Evolutionary conservation across 768 basidiomycete species (phyloP).

Genomic region (Suillus americanus): DNA sequence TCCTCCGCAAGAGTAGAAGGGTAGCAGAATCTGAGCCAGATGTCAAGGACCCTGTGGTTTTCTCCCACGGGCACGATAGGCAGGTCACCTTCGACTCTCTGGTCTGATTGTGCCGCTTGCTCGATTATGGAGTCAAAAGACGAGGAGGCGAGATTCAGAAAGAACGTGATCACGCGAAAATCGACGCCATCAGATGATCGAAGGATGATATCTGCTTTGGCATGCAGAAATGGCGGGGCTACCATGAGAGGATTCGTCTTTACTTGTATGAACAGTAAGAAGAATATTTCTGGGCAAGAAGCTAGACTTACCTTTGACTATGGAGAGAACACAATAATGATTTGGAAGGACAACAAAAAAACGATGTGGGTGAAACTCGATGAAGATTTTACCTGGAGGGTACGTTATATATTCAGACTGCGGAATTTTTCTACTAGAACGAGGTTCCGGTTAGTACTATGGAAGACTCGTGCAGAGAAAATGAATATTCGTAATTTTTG

Average conservation of each 20-base stretch:
- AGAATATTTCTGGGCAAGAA: not conserved
- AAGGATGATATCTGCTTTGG: slow-evolving; percentile 35
- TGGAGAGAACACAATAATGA: not conserved
- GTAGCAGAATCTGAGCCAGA: slow-evolving; percentile 14
- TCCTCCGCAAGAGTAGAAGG: slow-evolving; percentile 12
- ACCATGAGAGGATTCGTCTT: not conserved
- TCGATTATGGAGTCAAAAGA: slow-evolving; percentile 35
- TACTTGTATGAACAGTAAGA: not conserved
- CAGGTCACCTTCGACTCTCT: slow-evolving; percentile 5
- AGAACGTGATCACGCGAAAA: slow-evolving; percentile 36
- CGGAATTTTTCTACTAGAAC: not conserved
- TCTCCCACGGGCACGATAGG: slow-evolving; percentile 11
- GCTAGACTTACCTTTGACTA: not conserved
- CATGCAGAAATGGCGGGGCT: slow-evolving; percentile 31
- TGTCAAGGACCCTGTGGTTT: slow-evolving; percentile 11
- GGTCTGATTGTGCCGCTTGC: slow-evolving; percentile 17
- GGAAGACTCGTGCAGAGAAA: not conserved
- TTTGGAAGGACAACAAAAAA: not conserved
- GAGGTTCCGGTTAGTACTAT: not conserved
- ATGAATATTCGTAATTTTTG: too few relatives aligned
- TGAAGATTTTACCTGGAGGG: not conserved
- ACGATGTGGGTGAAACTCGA: not conserved
- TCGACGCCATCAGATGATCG: slow-evolving; percentile 35
- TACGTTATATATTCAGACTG: not conserved
- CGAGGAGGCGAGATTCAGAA: slow-evolving; percentile 36